Base-by-base conservation (phyloP, 305 asterid genomes). In the Fraxinus angustifolia region DNA sequence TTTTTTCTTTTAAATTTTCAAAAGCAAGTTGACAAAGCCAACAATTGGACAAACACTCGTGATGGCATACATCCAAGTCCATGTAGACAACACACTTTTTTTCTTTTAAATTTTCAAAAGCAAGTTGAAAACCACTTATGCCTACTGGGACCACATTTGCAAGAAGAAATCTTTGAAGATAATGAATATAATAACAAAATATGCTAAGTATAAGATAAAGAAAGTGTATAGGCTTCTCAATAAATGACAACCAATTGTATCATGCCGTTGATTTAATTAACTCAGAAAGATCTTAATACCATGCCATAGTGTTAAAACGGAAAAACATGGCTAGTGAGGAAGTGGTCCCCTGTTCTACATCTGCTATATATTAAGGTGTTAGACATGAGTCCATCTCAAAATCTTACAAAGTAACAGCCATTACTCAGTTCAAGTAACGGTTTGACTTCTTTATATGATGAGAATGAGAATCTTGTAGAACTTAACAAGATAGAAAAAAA, bases 301-400 rank as follows among this genome's bases (percentile, higher is more conserved):
- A 71, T 11, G 80, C 36, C 36, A 75, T 16, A 73, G 33, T 84
- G 83, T 79, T 80, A 70, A 75, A 82, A 70, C 48, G 82, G 77
- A 31, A 79, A 83, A 82, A 12, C 76, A 79, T 79, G 30, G 81
- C 56, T 78, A 84, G 87, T 80, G 87, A 83, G 86, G 62, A 76
- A 83, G 92, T 90, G 93, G 91, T 89, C 93, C 92, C 91, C 83
- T 78, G 82, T 71, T 82, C 74, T 70, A 33, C 36, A 81, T 81
- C 60, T 85, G 80, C 76, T n/a, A 82, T 82, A 23, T 70, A 23
- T 60, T 74, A 74, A 76, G 42, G 33, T 73, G 71, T 26, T 36
- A 72, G 71, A 80, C 30, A 71, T 10, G 73, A 74, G 26, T 35
- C 71, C 75, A 76, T 21, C 68, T 80, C 78, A 36, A 71, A 74